Evolutionary conservation across 169 alveolate species (phyloP).

Genomic region (Eimeria falciformis): DNA sequence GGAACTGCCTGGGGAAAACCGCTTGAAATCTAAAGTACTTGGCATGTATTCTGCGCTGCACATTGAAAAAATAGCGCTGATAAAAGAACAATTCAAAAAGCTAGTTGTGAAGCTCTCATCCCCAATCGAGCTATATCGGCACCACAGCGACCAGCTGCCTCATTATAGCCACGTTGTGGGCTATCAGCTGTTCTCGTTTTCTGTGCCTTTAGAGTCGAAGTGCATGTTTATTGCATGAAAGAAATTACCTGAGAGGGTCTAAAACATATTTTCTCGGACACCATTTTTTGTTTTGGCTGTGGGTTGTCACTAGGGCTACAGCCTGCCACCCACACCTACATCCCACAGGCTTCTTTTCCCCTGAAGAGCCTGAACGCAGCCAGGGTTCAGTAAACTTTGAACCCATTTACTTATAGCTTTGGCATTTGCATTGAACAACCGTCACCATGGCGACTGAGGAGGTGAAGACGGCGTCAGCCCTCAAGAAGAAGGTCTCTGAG

Average conservation of each 20-base stretch:
- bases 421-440: not conserved
- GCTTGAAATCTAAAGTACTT: too few species aligned
- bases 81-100: not conserved
- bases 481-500: slow-evolving; percentile 76
- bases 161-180: not conserved
- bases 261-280: too few species aligned
- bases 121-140: not conserved
- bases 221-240: too few species aligned
- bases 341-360: not conserved
- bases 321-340: not conserved
- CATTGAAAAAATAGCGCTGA: too few species aligned
- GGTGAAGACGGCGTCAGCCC: slow-evolving; percentile 75
- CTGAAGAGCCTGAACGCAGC: not conserved
- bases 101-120: not conserved
- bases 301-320: too few species aligned
- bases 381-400: not conserved
- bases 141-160: not conserved
- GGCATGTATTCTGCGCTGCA: too few species aligned
- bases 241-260: too few species aligned
- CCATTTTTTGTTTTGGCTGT: too few species aligned
- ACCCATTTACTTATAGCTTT: not conserved
- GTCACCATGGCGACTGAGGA: slow-evolving; percentile 76
- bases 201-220: not conserved
- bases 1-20: too few species aligned
- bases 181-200: not conserved